These are phyloP conservation scores for Aspergillus pseudonomiae DNA, from an alignment of 2,329 filamentous ascomycete species.

Conservation along the genomic window DNA sequence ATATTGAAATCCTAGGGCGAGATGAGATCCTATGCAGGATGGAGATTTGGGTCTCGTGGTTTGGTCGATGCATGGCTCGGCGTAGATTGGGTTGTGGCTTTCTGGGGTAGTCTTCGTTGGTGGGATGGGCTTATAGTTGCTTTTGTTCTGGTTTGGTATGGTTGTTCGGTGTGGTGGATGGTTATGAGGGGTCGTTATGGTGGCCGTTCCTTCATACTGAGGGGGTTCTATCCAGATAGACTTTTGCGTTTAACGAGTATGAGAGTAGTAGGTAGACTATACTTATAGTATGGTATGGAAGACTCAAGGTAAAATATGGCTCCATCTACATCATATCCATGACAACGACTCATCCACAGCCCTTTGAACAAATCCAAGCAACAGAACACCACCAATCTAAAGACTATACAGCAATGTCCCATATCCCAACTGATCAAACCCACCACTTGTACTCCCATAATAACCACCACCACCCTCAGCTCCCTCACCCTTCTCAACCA, in stretches of 20 bases:
- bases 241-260: background rate
- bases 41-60: background rate
- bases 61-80: background rate
- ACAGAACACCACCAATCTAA: background rate
- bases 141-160: background rate
- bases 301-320: background rate
- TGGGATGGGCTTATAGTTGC: too few relatives aligned
- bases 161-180: too few relatives aligned
- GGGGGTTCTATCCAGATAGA: background rate
- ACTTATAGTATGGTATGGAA: background rate
- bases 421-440: conserved; percentile 46
- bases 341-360: background rate
- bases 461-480: conserved; percentile 51
- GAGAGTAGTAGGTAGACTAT: background rate
- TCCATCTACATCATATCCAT: background rate
- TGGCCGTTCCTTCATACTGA: background rate
- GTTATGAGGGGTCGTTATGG: too few relatives aligned
- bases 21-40: background rate
- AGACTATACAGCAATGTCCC: conserved; percentile 37
- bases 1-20: background rate
- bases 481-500: conserved; percentile 36
- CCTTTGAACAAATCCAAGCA: background rate
- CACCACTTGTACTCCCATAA: conserved; percentile 46
- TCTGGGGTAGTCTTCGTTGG: background rate
- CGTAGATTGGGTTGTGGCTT: background rate